phyloP scores from a whole-genome alignment of 2,329 filamentous ascomycete species.

The Diaporthe citriasiana region DNA sequence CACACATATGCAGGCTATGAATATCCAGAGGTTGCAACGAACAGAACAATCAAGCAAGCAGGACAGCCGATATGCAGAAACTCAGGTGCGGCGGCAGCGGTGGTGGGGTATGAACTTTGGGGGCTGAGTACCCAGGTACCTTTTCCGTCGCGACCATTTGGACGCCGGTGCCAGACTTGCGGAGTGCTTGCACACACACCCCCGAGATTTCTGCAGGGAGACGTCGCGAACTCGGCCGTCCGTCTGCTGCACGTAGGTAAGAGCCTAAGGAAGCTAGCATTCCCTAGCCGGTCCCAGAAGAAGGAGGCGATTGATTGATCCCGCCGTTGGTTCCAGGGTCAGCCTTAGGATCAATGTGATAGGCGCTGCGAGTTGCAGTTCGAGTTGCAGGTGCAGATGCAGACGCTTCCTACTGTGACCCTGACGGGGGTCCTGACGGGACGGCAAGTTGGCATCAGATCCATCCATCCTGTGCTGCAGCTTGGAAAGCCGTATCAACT shows the following conservation, averaged over 20 bases:
- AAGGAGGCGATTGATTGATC: constrained; percentile 28
- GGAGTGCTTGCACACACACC: not conserved
- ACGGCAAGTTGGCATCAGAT: not conserved
- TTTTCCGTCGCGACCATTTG: not conserved
- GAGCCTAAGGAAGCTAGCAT: constrained; percentile 19
- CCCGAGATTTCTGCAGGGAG: not conserved
- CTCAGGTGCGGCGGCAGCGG: constrained; percentile 3
- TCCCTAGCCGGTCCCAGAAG: constrained; percentile 20
- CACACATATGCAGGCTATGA: not conserved
- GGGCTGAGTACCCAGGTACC: not conserved
- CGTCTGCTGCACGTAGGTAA: constrained; percentile 1
- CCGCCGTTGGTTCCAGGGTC: constrained; percentile 16
- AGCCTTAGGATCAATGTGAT: constrained; percentile 6
- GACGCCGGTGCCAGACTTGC: not conserved
- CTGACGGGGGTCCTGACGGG: constrained; percentile 4
- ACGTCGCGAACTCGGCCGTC: constrained; percentile 13
- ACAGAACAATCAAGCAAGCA: not conserved
- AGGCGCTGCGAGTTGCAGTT: not conserved
- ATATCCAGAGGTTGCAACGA: constrained; percentile 15
- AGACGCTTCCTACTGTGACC: constrained; percentile 20
- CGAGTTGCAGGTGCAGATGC: constrained; percentile 19
- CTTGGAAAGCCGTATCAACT: not conserved
- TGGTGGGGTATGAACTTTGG: constrained; percentile 1
- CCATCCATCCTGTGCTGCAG: not conserved
- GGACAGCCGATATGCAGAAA: constrained; percentile 1